phyloP scores from a whole-genome alignment of 352 stramenopile genomes.

The Pythium scleroteichum region DNA sequence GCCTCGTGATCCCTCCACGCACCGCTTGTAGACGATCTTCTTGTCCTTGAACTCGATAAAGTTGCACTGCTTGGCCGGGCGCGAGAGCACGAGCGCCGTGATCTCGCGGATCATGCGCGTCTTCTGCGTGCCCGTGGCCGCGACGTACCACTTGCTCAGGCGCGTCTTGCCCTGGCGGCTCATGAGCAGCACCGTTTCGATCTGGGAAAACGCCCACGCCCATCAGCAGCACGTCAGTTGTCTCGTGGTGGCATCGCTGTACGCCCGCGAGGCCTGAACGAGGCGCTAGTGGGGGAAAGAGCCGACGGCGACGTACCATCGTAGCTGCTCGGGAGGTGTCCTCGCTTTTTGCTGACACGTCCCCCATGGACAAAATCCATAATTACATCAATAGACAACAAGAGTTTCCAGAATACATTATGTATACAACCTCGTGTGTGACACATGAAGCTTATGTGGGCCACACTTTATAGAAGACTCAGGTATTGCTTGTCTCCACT shows the following conservation, averaged over 20 bases:
- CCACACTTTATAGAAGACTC: too few relatives aligned
- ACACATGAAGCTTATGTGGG: neutral
- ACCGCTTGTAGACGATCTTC: slow-evolving; percentile 98
- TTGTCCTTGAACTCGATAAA: slow-evolving; percentile 98
- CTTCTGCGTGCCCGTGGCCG: slow-evolving; percentile 79
- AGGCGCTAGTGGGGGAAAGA: too few relatives aligned
- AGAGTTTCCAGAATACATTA: too few relatives aligned
- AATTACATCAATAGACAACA: too few relatives aligned
- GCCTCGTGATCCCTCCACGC: slow-evolving; percentile 18
- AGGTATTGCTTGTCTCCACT: too few relatives aligned
- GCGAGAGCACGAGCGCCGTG: slow-evolving; percentile 85
- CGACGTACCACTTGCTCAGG: slow-evolving; percentile 90
- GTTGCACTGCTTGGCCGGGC: slow-evolving; percentile 84
- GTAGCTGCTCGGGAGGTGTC: neutral
- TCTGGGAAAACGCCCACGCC: too few relatives aligned
- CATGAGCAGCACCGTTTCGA: slow-evolving; percentile 88
- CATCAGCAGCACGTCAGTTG: too few relatives aligned
- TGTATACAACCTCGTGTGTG: too few relatives aligned
- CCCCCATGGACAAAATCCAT: slow-evolving; percentile 1
- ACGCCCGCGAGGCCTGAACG: slow-evolving; percentile 6
- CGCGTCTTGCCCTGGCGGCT: slow-evolving; percentile 92
- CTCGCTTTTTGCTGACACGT: slow-evolving; percentile 5
- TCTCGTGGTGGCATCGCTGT: too few relatives aligned
- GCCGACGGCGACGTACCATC: slow-evolving; percentile 19
- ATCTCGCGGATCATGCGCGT: slow-evolving; percentile 89